phyloP scores from a whole-genome alignment of 371 early-diverging fungal genomes.

The Saksenaea vasiformis region DNA sequence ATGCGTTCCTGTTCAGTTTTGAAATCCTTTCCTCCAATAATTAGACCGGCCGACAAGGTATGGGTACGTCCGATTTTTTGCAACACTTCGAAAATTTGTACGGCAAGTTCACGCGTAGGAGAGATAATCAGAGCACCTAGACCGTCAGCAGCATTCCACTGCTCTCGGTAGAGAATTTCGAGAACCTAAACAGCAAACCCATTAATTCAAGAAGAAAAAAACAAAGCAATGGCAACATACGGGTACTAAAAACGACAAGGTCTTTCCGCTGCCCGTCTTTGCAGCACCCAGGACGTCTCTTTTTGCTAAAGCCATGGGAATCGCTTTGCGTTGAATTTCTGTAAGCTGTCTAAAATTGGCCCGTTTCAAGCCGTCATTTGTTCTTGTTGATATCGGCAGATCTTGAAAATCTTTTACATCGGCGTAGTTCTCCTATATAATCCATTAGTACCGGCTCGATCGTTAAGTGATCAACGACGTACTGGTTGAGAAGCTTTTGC shows the following conservation, averaged over 20 bases:
- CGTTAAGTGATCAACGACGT: slow-evolving; percentile 3
- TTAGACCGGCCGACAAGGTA: slow-evolving; percentile 91
- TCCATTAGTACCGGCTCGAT: neutral
- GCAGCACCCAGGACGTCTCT: slow-evolving; percentile 97
- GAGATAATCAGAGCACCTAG: slow-evolving; percentile 94
- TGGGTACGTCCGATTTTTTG: slow-evolving; percentile 85
- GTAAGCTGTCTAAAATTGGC: slow-evolving; percentile 93
- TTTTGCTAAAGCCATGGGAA: slow-evolving; percentile 87
- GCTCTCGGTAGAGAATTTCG: slow-evolving; percentile 78
- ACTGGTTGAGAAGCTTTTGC: slow-evolving; percentile 39
- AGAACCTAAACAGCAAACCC: slow-evolving; percentile 54
- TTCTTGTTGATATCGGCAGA: slow-evolving; percentile 70
- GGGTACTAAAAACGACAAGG: slow-evolving; percentile 97
- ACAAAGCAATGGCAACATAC: slow-evolving; percentile 45
- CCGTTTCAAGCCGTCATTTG: slow-evolving; percentile 66
- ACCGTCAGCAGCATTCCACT: slow-evolving; percentile 87
- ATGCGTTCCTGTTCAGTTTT: slow-evolving; percentile 88
- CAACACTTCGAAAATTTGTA: slow-evolving; percentile 96
- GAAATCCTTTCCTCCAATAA: slow-evolving; percentile 96
- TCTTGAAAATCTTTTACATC: slow-evolving; percentile 54
- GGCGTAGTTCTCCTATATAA: slow-evolving; percentile 36
- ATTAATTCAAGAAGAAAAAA: slow-evolving; percentile 1
- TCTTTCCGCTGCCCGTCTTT: slow-evolving; percentile 99
- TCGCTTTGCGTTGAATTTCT: slow-evolving; percentile 93
- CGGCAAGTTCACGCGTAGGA: slow-evolving; percentile 98